phyloP scores from a whole-genome alignment of 2,329 filamentous ascomycete genomes.

The Talaromyces sp. region DNA sequence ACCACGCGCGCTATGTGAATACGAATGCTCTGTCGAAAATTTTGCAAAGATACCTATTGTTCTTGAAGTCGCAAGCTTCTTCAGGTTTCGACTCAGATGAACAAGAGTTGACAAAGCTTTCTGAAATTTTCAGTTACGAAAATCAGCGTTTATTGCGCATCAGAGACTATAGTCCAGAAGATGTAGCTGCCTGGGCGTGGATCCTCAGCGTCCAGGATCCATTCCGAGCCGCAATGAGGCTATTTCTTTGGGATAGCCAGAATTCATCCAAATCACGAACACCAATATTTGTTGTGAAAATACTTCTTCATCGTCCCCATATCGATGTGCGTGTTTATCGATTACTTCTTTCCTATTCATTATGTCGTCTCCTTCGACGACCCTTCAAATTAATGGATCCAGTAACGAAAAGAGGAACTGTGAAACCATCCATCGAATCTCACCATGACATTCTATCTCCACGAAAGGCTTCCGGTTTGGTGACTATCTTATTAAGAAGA shows the following conservation, averaged over 20 bases:
- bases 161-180: constrained; percentile 35
- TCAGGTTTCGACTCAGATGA: constrained; percentile 19
- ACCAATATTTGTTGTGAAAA: constrained; percentile 48
- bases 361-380: constrained; percentile 33
- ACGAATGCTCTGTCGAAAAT: constrained; percentile 31
- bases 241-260: constrained; percentile 32
- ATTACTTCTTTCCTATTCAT: constrained; percentile 40
- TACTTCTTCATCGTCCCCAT: constrained; percentile 45
- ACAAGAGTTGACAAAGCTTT: constrained; percentile 26
- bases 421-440: constrained; percentile 3
- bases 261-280: constrained; percentile 23
- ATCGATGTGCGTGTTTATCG: constrained; percentile 44
- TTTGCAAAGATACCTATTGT: constrained; percentile 34
- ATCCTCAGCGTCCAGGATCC: constrained; percentile 39
- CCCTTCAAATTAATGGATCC: constrained; percentile 20
- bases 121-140: constrained; percentile 31
- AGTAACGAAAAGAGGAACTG: background rate
- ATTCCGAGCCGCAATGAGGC: constrained; percentile 36
- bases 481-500: constrained; percentile 50
- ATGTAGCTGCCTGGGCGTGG: constrained; percentile 49
- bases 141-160: constrained; percentile 29
- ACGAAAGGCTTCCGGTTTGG: constrained; percentile 39
- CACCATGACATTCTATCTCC: background rate
- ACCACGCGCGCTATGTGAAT: constrained; percentile 7
- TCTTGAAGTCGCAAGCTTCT: background rate